phyloP scores from a whole-genome alignment of 768 basidiomycete genomes.

The Lactarius tabidus region DNA sequence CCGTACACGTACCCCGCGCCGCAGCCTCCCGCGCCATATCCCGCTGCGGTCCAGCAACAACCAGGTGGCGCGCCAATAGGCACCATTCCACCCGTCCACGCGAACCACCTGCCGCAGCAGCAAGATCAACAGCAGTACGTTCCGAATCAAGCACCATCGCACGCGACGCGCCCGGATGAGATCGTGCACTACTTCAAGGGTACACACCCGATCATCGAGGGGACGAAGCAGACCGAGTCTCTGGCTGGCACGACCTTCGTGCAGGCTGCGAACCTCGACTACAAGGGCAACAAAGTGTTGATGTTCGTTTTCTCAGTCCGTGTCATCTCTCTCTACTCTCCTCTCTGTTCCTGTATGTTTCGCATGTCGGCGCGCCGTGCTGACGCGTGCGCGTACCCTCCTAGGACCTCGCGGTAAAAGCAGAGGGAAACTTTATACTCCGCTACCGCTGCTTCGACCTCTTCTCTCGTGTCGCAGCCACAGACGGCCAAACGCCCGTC shows the following conservation, averaged over 20 bases:
- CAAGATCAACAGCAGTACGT: constrained; percentile 15
- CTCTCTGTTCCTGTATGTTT: not conserved
- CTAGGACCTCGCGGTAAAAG: constrained; percentile 74
- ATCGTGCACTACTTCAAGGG: constrained; percentile 42
- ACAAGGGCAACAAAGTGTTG: constrained; percentile 50
- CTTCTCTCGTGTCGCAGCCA: constrained; percentile 38
- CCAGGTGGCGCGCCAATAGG: constrained; percentile 6
- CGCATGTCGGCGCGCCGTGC: not conserved
- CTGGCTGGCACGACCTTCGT: constrained; percentile 58
- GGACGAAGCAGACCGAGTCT: constrained; percentile 47
- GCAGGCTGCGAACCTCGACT: constrained; percentile 51
- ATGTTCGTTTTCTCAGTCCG: constrained; percentile 64
- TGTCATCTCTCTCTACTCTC: constrained; percentile 26
- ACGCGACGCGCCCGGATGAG: constrained; percentile 31
- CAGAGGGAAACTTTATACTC: constrained; percentile 61
- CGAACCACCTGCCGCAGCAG: constrained; percentile 6
- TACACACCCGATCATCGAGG: constrained; percentile 42
- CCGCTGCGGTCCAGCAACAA: constrained; percentile 1
- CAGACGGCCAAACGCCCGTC: constrained; percentile 40
- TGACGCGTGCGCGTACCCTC: constrained; percentile 5
- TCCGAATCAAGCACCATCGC: constrained; percentile 1
- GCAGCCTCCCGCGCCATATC: constrained; percentile 18
- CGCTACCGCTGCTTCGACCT: constrained; percentile 68
- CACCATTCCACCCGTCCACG: constrained; percentile 2
- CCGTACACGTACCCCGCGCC: constrained; percentile 27